phyloP scores from a whole-genome alignment of 768 basidiomycete species.

The Boletus reticuloceps region DNA sequence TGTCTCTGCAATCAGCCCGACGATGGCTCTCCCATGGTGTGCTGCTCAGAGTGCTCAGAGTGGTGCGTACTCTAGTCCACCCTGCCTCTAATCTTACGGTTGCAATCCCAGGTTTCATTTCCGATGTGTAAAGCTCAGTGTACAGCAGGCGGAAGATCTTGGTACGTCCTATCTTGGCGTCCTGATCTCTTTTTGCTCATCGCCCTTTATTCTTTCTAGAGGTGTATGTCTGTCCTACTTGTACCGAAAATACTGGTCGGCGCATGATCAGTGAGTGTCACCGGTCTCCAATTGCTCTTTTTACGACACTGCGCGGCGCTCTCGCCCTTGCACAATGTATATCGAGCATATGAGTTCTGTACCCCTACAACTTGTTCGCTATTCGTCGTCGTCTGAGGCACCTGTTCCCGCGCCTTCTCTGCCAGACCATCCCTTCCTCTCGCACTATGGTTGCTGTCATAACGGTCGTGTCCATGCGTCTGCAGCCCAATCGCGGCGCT shows the following conservation, averaged over 20 bases:
- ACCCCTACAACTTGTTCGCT: conserved; percentile 35
- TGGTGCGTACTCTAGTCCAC: conserved; percentile 50
- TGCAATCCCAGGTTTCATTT: conserved; percentile 73
- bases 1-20: conserved; percentile 70
- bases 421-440: conserved; percentile 32
- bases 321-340: conserved; percentile 31
- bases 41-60: conserved; percentile 65
- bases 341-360: conserved; percentile 38
- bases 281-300: conserved; percentile 29
- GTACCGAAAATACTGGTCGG: conserved; percentile 60
- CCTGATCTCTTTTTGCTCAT: conserved; percentile 11
- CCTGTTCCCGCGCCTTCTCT: conserved; percentile 28
- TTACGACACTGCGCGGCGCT: conserved; percentile 27
- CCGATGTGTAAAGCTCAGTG: conserved; percentile 62
- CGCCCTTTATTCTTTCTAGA: conserved; percentile 36
- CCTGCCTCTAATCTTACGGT: not conserved
- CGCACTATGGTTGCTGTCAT: conserved; percentile 31
- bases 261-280: conserved; percentile 76
- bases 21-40: conserved; percentile 81
- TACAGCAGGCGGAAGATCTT: conserved; percentile 71
- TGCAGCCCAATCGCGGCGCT: conserved; percentile 18
- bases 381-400: conserved; percentile 33
- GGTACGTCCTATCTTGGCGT: conserved; percentile 48
- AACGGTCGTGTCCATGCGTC: conserved; percentile 32
- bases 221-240: conserved; percentile 55